Evolutionary conservation across 352 stramenopile species (phyloP).

Genomic region (Globisporangium canariense): DNA sequence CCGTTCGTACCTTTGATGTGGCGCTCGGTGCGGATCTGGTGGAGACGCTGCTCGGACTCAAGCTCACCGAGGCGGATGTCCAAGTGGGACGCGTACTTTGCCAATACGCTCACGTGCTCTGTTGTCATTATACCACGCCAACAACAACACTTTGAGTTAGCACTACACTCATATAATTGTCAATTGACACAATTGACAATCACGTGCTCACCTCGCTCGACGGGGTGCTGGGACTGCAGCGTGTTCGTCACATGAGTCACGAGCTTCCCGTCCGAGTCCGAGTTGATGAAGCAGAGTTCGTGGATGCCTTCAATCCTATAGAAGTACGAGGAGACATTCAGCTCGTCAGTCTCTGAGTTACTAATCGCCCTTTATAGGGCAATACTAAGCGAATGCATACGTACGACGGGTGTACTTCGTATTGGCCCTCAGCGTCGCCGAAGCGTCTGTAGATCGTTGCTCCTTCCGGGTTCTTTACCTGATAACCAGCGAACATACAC

Average conservation of each 20-base stretch:
- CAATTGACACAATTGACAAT: not conserved
- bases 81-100: constrained; percentile 79
- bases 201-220: constrained; percentile 51
- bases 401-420: constrained; percentile 60
- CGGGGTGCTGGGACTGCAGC: constrained; percentile 74
- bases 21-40: constrained; percentile 71
- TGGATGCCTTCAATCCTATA: constrained; percentile 48
- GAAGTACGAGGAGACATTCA: constrained; percentile 1
- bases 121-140: not conserved
- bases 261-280: constrained; percentile 66
- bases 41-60: constrained; percentile 73
- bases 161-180: not conserved
- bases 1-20: constrained; percentile 55
- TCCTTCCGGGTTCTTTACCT: constrained; percentile 65
- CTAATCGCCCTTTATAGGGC: not conserved
- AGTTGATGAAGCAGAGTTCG: constrained; percentile 76
- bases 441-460: constrained; percentile 51
- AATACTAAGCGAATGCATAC: constrained; percentile 4
- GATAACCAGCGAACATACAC: not conserved
- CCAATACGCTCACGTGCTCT: constrained; percentile 79
- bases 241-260: constrained; percentile 82
- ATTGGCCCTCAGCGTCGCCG: constrained; percentile 68
- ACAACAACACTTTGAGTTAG: constrained; percentile 1
- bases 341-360: not conserved
- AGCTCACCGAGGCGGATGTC: constrained; percentile 76